phyloP scores from a whole-genome alignment of 2,329 filamentous ascomycete species.

The Dactylellina leptospora region DNA sequence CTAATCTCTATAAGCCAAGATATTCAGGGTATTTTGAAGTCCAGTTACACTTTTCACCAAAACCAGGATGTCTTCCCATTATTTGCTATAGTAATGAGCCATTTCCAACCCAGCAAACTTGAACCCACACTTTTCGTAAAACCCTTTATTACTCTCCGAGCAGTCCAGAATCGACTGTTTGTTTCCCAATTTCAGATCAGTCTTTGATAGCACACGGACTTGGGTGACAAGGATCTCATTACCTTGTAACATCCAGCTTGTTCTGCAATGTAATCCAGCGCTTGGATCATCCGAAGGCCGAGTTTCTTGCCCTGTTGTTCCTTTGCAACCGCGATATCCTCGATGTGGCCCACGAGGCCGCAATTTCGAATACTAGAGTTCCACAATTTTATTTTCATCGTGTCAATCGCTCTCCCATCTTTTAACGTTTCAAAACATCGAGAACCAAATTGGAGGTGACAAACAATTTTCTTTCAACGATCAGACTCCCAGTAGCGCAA shows the following conservation, averaged over 20 bases:
- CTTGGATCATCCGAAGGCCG: slow-evolving; percentile 89
- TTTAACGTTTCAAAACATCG: neutral
- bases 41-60: too few relatives aligned
- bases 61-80: too few relatives aligned
- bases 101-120: slow-evolving; percentile 91
- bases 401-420: neutral
- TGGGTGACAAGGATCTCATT: too few relatives aligned
- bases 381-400: neutral
- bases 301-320: slow-evolving; percentile 98
- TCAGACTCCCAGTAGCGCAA: slow-evolving; percentile 88
- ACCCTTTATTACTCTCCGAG: slow-evolving; percentile 93
- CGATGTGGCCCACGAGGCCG: slow-evolving; percentile 89
- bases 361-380: slow-evolving; percentile 76
- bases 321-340: slow-evolving; percentile 94
- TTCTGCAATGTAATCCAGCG: slow-evolving; percentile 85
- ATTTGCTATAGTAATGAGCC: slow-evolving; percentile 77
- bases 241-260: slow-evolving; percentile 93
- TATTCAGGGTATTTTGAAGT: too few relatives aligned
- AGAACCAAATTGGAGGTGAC: slow-evolving; percentile 56
- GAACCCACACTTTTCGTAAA: slow-evolving; percentile 98
- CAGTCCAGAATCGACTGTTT: slow-evolving; percentile 90
- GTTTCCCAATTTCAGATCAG: too few relatives aligned
- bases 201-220: too few relatives aligned
- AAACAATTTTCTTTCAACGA: slow-evolving; percentile 94
- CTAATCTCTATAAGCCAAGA: too few relatives aligned